A percentile compares a stretch with the other conserved stretches of the same genome.
Evolutionary conservation across 2,329 filamentous ascomycete genomes (phyloP).

Genomic region (Emericellopsis atlantica): DNA sequence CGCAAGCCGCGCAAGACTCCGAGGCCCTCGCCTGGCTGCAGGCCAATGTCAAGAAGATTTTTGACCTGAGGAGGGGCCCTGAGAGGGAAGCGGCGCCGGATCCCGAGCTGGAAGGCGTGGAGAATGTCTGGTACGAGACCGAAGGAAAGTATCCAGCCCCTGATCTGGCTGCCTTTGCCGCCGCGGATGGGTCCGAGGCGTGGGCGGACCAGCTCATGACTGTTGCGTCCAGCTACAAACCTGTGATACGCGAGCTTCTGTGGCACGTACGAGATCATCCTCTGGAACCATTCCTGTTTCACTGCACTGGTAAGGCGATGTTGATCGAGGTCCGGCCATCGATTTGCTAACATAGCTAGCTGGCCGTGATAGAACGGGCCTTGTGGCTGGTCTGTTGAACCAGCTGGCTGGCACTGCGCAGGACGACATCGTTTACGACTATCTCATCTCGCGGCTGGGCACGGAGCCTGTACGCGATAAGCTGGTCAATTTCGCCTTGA

Average conservation of each 20-base stretch:
- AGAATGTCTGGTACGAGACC: conserved; percentile 29
- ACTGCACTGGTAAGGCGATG: conserved; percentile 35
- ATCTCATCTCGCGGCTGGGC: conserved; percentile 40
- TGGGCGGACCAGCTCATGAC: conserved; percentile 34
- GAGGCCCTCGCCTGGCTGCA: conserved; percentile 21
- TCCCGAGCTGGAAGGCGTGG: conserved; percentile 28
- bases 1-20: conserved; percentile 13
- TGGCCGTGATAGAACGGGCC: conserved; percentile 40
- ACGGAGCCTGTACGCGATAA: conserved; percentile 35
- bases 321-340: neutral
- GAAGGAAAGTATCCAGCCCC: conserved; percentile 20
- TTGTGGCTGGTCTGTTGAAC: conserved; percentile 36
- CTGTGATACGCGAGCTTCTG: conserved; percentile 29
- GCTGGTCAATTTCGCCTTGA: conserved; percentile 28
- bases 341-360: conserved; percentile 17
- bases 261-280: conserved; percentile 33
- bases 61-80: conserved; percentile 33
- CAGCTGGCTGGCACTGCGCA: conserved; percentile 31
- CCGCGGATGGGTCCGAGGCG: conserved; percentile 28
- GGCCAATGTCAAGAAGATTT: conserved; percentile 27
- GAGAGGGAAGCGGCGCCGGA: conserved; percentile 31
- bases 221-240: conserved; percentile 27
- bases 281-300: conserved; percentile 32
- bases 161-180: conserved; percentile 26
- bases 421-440: conserved; percentile 32